Evolutionary conservation across 1,284 basidiomycete genomes (phyloP), one percentile per base, ranked within the genome.

Genomic region (Kalmanozyma brasiliensis): DNA sequence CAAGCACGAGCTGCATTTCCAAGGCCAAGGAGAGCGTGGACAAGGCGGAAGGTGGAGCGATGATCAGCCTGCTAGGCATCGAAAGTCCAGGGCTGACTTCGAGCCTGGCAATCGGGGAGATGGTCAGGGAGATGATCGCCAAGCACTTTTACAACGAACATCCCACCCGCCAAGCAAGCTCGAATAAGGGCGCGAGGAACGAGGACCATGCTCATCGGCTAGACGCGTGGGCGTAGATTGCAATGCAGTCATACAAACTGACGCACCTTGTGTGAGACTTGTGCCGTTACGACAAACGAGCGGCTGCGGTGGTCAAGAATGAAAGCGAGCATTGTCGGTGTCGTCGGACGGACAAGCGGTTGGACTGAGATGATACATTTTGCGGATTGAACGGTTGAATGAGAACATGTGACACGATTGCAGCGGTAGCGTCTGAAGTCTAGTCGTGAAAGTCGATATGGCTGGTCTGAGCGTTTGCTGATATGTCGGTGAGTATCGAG

Each of bases 71-170:
- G 67, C 73, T 84, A 5, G 86, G 86, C 2, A 86, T 87, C 66
- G 85, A 86, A 60, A 84, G 82, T 33, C 86, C 86, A 0, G 86
- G 86, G 1, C 60, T 87, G 60, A 87, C 86, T 8, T 83, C 82
- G 19, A 79, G 82, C 19, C 67, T 87, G 40, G 85, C 86, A 4
- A 84, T 86, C 16, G 86, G 83, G 0, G 84, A 86, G 70, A 41
- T 81, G 23, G 85, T 87, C 7, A 82, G 79, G 20, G 69, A 73
- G n/a, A 75, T 85, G 60, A 72, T 86, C 1, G 65, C 82, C 1
- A 72, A 63, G 26, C 74, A 83, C 5, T 81, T 86, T 2, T 84
- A 83, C 73, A 77, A 79, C 79, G 55, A 75, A 23, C 26, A 64
- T 26, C 30, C 51, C n/a, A 34, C 37, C 3, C 20, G 20, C 1